Evolutionary conservation across 2,329 filamentous ascomycete genomes (phyloP).

Genomic region (Didymella arachidicola): DNA sequence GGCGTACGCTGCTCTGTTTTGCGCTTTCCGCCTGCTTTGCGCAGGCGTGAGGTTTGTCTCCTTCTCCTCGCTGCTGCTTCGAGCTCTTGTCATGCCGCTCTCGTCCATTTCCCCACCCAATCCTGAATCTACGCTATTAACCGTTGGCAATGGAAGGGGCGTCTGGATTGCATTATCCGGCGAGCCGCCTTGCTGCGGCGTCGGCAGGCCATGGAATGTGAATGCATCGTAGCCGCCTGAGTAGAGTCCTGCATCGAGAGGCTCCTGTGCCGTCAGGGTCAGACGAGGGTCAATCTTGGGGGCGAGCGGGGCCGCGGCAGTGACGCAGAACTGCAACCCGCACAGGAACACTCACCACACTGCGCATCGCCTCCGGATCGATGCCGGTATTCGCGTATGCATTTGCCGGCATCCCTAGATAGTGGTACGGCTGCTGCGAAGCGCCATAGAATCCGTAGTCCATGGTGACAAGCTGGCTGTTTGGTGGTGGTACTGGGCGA

Average conservation of each 20-base stretch:
- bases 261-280: slow-evolving; percentile 49
- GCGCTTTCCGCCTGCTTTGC: slow-evolving; percentile 69
- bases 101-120: slow-evolving; percentile 52
- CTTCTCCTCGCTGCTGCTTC: slow-evolving; percentile 59
- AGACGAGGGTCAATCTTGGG: slow-evolving; percentile 26
- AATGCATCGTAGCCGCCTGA: slow-evolving; percentile 42
- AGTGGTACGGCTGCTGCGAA: slow-evolving; percentile 57
- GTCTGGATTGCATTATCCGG: slow-evolving; percentile 41
- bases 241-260: slow-evolving; percentile 52
- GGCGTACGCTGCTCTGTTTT: slow-evolving; percentile 75
- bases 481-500: slow-evolving; percentile 6
- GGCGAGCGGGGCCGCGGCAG: slow-evolving; percentile 21
- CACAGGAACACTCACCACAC: slow-evolving; percentile 41
- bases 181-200: slow-evolving; percentile 41
- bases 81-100: slow-evolving; percentile 39
- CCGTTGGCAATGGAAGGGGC: slow-evolving; percentile 34
- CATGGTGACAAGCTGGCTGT: slow-evolving; percentile 51
- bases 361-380: slow-evolving; percentile 49
- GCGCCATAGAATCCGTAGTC: slow-evolving; percentile 64
- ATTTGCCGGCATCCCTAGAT: slow-evolving; percentile 56
- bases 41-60: slow-evolving; percentile 54
- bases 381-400: slow-evolving; percentile 43
- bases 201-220: slow-evolving; percentile 38
- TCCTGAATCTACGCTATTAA: slow-evolving; percentile 55
- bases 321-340: neutral